Percentiles rank a stretch among this genome's conserved stretches.
Evolutionary conservation across 495 filamentous ascomycete genomes (phyloP).

Genomic region (Glonium stellatum): DNA sequence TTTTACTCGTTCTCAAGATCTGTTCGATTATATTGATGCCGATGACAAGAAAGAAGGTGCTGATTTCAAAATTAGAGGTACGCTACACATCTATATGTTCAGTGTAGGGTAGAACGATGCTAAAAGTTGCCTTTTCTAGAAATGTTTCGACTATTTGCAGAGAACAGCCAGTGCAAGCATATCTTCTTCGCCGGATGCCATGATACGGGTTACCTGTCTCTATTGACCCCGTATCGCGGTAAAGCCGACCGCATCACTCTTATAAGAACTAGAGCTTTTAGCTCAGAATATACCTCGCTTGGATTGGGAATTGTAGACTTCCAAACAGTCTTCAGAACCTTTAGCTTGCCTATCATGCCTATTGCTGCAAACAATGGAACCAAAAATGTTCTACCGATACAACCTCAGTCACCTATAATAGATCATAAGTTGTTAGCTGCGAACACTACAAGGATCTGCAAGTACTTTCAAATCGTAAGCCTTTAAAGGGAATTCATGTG

Average conservation of each 20-base stretch:
- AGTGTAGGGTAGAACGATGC: too few relatives aligned
- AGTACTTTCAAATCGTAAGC: constrained; percentile 24
- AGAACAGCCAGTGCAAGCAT: constrained; percentile 59
- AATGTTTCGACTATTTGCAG: constrained; percentile 50
- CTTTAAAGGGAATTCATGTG: too few relatives aligned
- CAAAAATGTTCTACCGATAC: constrained; percentile 5
- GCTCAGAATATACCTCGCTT: constrained; percentile 28
- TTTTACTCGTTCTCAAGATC: constrained; percentile 52
- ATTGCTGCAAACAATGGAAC: constrained; percentile 3
- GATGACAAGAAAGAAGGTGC: constrained; percentile 49
- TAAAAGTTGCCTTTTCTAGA: constrained; percentile 32
- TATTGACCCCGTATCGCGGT: constrained; percentile 45
- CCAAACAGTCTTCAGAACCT: constrained; percentile 27
- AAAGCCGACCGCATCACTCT: constrained; percentile 45
- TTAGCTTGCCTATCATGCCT: constrained; percentile 7
- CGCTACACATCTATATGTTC: background rate
- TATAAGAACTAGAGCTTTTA: constrained; percentile 36
- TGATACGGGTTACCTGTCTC: constrained; percentile 51
- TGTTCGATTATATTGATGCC: constrained; percentile 57
- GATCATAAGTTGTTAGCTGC: background rate
- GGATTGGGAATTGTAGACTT: constrained; percentile 30
- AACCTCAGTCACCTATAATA: background rate
- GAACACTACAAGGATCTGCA: constrained; percentile 18
- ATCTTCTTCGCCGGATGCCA: constrained; percentile 61
- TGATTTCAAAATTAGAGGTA: constrained; percentile 50